These are phyloP conservation scores for Stellera chamaejasme DNA, from an alignment of 345 rosid species.

Conservation along the genomic window DNA sequence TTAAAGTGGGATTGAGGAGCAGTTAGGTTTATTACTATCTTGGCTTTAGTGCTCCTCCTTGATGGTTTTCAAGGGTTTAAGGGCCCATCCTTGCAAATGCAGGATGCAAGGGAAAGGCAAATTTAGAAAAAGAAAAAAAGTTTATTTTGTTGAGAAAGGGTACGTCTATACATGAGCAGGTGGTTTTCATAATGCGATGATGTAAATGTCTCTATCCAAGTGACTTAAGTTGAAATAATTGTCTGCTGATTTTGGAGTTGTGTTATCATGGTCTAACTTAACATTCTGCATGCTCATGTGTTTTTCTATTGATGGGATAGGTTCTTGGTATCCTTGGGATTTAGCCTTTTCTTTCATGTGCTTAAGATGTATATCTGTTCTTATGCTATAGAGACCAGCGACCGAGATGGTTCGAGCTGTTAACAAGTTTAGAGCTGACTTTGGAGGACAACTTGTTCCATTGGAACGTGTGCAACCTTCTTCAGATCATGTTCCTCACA, in stretches of 20 bases:
- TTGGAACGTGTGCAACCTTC: constrained; percentile 94
- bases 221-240: neutral
- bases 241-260: neutral
- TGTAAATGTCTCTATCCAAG: no score
- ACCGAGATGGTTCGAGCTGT: constrained; percentile 82
- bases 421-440: constrained; percentile 89
- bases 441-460: constrained; percentile 84
- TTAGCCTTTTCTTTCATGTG: neutral
- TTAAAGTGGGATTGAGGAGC: no score
- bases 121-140: no score
- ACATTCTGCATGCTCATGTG: no score
- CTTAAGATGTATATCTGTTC: neutral
- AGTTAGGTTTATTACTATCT: no score
- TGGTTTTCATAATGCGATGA: no score
- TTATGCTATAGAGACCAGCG: constrained; percentile 64
- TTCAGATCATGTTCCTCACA: constrained; percentile 89
- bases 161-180: no score
- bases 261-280: neutral
- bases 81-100: no score
- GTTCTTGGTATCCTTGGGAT: neutral
- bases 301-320: neutral
- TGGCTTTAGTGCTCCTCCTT: no score
- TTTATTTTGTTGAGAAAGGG: no score
- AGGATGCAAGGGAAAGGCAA: no score
- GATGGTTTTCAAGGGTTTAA: no score